Evolutionary conservation across 495 filamentous ascomycete genomes (phyloP), one percentile per base, ranked within the genome.

Genomic region (Xylaria acuta): DNA sequence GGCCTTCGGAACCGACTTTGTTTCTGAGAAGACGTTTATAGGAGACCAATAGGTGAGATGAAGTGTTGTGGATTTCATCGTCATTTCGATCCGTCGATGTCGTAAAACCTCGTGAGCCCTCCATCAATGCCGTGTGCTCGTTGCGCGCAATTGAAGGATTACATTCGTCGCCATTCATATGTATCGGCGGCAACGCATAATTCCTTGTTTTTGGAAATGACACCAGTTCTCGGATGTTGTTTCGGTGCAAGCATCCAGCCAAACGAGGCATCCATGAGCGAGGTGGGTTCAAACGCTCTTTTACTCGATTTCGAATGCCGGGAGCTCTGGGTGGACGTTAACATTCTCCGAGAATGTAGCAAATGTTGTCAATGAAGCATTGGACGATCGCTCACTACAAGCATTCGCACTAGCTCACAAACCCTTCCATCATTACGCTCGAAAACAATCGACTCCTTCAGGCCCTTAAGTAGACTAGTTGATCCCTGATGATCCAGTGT

Each of bases 11-110:
- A 59, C 34, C 34, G 58, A 62, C 25, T 59, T 40, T 45, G 25
- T 64, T 66, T 38, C 12, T 40, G 22, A 34, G 32, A 40, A 41
- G 56, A 40, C 20, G n/a, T 51, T 47, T 62, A 36, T 38, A 16
- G 56, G 59, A 45, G 59, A 51, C 25, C 8, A 30, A 27, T 32
- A 47, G 58, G n/a, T 53, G 68, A 40, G 43, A 41, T 40, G 27
- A 70, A 64, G 18, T 51, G 41, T 36, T 49, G 53, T 70, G 41
- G n/a, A 59, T 38, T 60, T 69, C 27, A n/a, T 69, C 32, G 54
- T 69, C 67, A 30, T 69, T 60, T 54, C 54, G 54, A 60, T 69
- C 67, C 67, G 68, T 70, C 68, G 56, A 63, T 63, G 27, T 70
- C 68, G 58, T 70, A 70, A 63, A 40, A 63, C 36, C 58, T 70